Percentiles rank a stretch among this genome's conserved stretches.
phyloP scores from a whole-genome alignment of 352 stramenopile genomes.

The Phytophthora pistaciae region DNA sequence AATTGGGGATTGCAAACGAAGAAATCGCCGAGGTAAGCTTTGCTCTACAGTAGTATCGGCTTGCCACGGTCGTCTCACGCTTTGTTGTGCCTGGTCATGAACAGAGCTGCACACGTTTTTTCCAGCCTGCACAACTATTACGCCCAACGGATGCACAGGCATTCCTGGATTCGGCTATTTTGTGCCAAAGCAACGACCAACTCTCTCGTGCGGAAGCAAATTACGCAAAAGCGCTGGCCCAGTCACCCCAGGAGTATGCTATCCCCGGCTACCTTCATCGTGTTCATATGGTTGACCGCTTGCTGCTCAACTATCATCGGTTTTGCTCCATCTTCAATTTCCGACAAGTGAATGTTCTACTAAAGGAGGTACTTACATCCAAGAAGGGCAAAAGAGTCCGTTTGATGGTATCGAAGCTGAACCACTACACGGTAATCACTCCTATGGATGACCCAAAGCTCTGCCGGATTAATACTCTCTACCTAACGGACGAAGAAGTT shows the following conservation, averaged over 20 bases:
- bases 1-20: constrained; percentile 33
- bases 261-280: constrained; percentile 72
- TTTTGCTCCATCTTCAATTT: constrained; percentile 79
- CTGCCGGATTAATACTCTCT: constrained; percentile 61
- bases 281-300: constrained; percentile 59
- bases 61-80: neutral
- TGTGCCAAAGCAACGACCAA: constrained; percentile 59
- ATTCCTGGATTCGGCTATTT: constrained; percentile 63
- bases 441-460: constrained; percentile 37
- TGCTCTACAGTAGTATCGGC: neutral
- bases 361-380: constrained; percentile 51
- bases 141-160: constrained; percentile 55
- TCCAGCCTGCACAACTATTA: constrained; percentile 63
- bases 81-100: neutral
- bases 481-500: constrained; percentile 69
- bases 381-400: constrained; percentile 65
- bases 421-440: constrained; percentile 60
- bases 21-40: constrained; percentile 45
- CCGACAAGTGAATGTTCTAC: constrained; percentile 56
- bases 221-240: constrained; percentile 57
- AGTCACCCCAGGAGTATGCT: constrained; percentile 51
- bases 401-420: constrained; percentile 65
- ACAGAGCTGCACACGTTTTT: constrained; percentile 59
- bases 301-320: constrained; percentile 78
- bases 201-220: constrained; percentile 55